Evolutionary conservation across 257 asterid species (phyloP), one percentile per base, ranked within the genome.

Genomic region (Petunia secreta): DNA sequence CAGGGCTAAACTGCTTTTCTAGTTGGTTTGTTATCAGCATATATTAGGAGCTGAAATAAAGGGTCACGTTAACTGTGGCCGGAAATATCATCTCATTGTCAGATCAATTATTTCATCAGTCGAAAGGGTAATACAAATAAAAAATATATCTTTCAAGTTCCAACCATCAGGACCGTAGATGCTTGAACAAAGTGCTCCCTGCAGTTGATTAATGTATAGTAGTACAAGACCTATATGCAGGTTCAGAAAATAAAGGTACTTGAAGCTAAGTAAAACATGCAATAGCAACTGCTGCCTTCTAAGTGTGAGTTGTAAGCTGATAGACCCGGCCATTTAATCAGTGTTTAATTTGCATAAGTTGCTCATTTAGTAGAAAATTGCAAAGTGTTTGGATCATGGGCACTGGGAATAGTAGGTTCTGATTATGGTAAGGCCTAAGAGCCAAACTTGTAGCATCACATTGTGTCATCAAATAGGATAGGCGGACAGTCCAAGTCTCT

Each of bases 51-150:
- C 58, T 25, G 77, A 69, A 69, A 36, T 4, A 13, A 46, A 25
- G 37, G 59, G 57, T 69, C 38, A 36, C 77, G 25, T 46, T 44
- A 25, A 46, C 43, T 48, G 9, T 34, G 41, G 60, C 25, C 10
- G 60, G 59, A 48, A 71, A 71, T 25, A 71, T 69, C 59, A 69
- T 13, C 77, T 71, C 4, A 15, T 46, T 11, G 77, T 25, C 9
- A 9, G 77, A 46, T 9, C 10, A 69, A 69, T 5, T 16, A 5
- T 69, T 69, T 69, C 41, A 46, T 69, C 77, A 2, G 41, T n/a
- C 0, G 77, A 46, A 63, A 69, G 14, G 39, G 48, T 16, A 40
- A 40, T 11, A 66, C 53, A 52, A 52, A 52, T 52, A 52, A 52
- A 50, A 50, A 52, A 52, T 9, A 52, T 14, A 52, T 52, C 14